These are phyloP conservation scores for Letharia lupina DNA, from an alignment of 495 filamentous ascomycete species.

Conservation along the genomic window DNA sequence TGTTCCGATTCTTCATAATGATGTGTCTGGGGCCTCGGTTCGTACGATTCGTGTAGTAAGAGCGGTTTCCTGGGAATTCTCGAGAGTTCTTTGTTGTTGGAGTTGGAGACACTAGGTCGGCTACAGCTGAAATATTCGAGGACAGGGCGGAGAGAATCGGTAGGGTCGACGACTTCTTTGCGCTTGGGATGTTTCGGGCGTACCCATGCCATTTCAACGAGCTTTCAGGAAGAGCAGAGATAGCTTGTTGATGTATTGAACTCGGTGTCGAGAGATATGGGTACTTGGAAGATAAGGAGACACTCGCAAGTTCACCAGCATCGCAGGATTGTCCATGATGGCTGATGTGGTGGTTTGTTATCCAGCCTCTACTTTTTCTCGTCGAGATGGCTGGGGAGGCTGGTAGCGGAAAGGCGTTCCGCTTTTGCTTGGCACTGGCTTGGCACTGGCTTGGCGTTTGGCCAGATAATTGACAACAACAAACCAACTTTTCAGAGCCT, in stretches of 20 bases:
- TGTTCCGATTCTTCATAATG: neutral
- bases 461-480: too few relatives aligned
- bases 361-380: neutral
- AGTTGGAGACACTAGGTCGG: neutral
- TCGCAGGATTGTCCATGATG: neutral
- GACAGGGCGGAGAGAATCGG: neutral
- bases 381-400: constrained; percentile 3
- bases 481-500: too few relatives aligned
- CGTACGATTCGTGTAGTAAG: neutral
- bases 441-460: too few relatives aligned
- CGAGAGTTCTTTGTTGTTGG: neutral
- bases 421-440: neutral
- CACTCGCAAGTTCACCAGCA: neutral
- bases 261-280: neutral
- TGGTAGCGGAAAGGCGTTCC: neutral
- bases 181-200: constrained; percentile 1
- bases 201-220: neutral
- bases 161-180: neutral
- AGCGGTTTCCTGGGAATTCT: neutral
- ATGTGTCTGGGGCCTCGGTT: neutral
- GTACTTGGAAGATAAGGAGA: too few relatives aligned
- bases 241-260: neutral
- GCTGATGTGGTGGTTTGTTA: neutral
- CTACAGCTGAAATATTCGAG: constrained; percentile 1
- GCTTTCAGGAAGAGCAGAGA: neutral